Base-by-base conservation (phyloP, 2,329 filamentous ascomycete genomes). In the Aureobasidium subglaciale region DNA sequence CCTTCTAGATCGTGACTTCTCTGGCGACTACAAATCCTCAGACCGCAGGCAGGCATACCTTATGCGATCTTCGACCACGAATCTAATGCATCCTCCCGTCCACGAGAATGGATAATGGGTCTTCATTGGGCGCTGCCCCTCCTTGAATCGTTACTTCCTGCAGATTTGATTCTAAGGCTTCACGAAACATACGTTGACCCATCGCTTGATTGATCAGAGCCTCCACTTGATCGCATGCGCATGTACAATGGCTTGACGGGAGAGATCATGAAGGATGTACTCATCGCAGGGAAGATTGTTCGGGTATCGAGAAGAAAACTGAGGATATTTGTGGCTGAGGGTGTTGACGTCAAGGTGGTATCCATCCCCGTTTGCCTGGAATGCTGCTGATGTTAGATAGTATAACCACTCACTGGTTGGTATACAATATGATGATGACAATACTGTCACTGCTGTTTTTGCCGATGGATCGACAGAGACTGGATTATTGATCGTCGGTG, bases 61-160 rank as follows among this genome's bases (percentile, higher is more conserved):
- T 64, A 59, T 46, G 55, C 48, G 3, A 50, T 59, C 35, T 57
- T 57, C 35, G 54, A 59, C 15, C 29, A 40, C 22, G 40, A 52
- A 3, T 18, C 30, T 7, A 42, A 29, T 3, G 22, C 27, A 18
- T 27, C 27, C n/a, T 40, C 48, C 16, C 49, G 60, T 22, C 49
- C 58, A 4, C 56, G 59, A 49, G 62, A 62, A 15, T 64, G 61
- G 61, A 59, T 54, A 15, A 61, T 64, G 60, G 56, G 48, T 20
- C 16, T 59, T 7, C 59, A 59, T 48, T 61, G 58, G 59, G 56
- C 45, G 7, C 32, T 60, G 13, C 57, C 58, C 11, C 20, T 53
- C 10, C 43, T 60, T 10, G 10, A 59, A 41, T 52, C 56, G 4
- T 48, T 60, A 20, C 57, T 63, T 3, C 60, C 62, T 22, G 40